Evolutionary conservation across 2,329 filamentous ascomycete genomes (phyloP).

Genomic region (Metarhizium robertsii): DNA sequence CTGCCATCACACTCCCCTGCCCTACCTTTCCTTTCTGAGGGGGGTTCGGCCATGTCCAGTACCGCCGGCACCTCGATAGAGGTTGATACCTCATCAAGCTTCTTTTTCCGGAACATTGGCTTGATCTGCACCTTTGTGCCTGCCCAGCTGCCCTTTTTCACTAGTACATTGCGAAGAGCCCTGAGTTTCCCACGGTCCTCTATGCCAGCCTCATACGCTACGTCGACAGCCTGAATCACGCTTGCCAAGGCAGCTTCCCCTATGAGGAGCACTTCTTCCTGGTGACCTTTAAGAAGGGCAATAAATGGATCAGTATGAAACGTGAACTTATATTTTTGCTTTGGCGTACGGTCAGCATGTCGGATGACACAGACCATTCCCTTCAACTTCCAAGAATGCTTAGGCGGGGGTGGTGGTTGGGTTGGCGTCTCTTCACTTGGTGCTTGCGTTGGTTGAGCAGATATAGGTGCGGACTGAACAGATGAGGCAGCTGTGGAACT

Average conservation of each 20-base stretch:
- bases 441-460: slow-evolving; percentile 11
- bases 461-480: slow-evolving; percentile 20
- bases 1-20: slow-evolving; percentile 12
- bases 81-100: slow-evolving; percentile 45
- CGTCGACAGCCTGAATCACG: slow-evolving; percentile 78
- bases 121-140: slow-evolving; percentile 99
- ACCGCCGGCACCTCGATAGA: slow-evolving; percentile 24
- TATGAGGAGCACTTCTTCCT: slow-evolving; percentile 90
- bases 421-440: slow-evolving; percentile 37
- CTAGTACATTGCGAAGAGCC: slow-evolving; percentile 73
- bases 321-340: slow-evolving; percentile 99
- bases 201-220: slow-evolving; percentile 66
- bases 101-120: slow-evolving; percentile 93
- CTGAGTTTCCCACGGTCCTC: slow-evolving; percentile 86
- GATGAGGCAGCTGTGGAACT: slow-evolving; percentile 27
- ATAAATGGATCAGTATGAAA: slow-evolving; percentile 97
- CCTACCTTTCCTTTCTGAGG: slow-evolving; percentile 10
- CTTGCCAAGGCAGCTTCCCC: slow-evolving; percentile 83
- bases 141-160: slow-evolving; percentile 87
- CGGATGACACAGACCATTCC: slow-evolving; percentile 94
- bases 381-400: slow-evolving; percentile 96
- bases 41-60: slow-evolving; percentile 19
- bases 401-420: slow-evolving; percentile 63
- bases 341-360: slow-evolving; percentile 93
- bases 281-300: slow-evolving; percentile 85